Percentiles rank a stretch among this genome's conserved stretches.
These are phyloP conservation scores for Rhododendron molle DNA, from an alignment of 148 eudicot species.

Conservation along the genomic window DNA sequence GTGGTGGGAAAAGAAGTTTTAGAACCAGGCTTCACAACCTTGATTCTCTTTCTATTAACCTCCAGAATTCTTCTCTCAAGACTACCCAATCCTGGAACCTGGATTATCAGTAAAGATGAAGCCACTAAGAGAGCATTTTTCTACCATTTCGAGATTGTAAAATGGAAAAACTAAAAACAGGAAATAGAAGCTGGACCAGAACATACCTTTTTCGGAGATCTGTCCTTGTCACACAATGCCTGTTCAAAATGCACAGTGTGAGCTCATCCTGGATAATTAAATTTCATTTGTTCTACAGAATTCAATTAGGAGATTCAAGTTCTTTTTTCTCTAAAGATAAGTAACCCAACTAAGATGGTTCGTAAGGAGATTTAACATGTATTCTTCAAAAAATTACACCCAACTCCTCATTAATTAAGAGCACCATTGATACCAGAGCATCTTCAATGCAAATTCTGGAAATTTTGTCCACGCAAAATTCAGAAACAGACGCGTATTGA, in stretches of 20 bases:
- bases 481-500: background rate
- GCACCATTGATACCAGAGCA: background rate
- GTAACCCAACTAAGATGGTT: background rate
- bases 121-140: background rate
- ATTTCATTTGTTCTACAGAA: background rate
- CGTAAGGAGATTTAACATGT: background rate
- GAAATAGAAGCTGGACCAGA: conserved; percentile 6
- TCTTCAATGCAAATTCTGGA: background rate
- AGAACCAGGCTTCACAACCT: conserved; percentile 94
- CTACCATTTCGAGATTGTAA: background rate
- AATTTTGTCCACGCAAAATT: background rate
- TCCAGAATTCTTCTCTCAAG: conserved; percentile 93
- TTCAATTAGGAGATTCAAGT: background rate
- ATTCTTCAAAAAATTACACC: background rate
- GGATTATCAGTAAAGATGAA: conserved; percentile 11
- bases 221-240: conserved; percentile 84
- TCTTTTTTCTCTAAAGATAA: background rate
- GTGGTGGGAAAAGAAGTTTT: conserved; percentile 92
- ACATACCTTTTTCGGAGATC: conserved; percentile 66
- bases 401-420: background rate
- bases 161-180: background rate
- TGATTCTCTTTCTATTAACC: conserved; percentile 81
- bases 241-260: conserved; percentile 28
- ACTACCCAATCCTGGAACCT: conserved; percentile 64
- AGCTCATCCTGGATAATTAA: background rate